Base-by-base conservation (phyloP, 441 rosid species). In the Adansonia grandidieri region DNA sequence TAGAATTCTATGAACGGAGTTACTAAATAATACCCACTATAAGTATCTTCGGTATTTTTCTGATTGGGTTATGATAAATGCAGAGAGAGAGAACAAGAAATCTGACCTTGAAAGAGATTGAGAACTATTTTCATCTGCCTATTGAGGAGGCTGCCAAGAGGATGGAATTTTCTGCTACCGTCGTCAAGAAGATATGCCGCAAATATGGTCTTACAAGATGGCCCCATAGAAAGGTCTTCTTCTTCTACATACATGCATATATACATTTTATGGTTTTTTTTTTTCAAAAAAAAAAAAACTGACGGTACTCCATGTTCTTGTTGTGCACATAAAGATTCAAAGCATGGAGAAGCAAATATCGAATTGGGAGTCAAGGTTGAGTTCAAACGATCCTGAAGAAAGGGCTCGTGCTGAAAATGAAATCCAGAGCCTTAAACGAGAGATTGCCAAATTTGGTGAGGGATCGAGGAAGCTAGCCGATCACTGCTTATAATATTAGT, bases 181-280 rank as follows among this genome's bases (percentile, higher is more conserved):
- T 91, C 1, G 80, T 89, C 9, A 92, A 93, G 78, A 93, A 84
- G 76, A 87, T 90, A 1, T 91, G 98, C 75, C 78, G 97, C 2
- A 83, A 76, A 60, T 80, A 77, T 44, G 90, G 92, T 0, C 9
- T 93, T 28, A 3, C 0, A 4, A 81, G 98, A 5, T 93, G 98
- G 98, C 94, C 94, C 0, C 80, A 91, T 47, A 77, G 98, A 15
- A 91, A 89, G 88, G 98, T 88, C 50, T 70, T 10, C 40, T 61
- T 9, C 32, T 19, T n/a, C 61, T 58, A 58, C 13, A 24, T 22
- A 4, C 24, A 57, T 8, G 2, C 2, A 14, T 28, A 28, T 11
- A 2, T 1, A 11, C 1, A 28, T 63, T 32, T 32, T 63, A 1
- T 6, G 5, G 4, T 4, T 61, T 24, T 10, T 5, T 24, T 24